Base-by-base conservation (phyloP, 306 rosid species). In the Trifolium dubium region DNA sequence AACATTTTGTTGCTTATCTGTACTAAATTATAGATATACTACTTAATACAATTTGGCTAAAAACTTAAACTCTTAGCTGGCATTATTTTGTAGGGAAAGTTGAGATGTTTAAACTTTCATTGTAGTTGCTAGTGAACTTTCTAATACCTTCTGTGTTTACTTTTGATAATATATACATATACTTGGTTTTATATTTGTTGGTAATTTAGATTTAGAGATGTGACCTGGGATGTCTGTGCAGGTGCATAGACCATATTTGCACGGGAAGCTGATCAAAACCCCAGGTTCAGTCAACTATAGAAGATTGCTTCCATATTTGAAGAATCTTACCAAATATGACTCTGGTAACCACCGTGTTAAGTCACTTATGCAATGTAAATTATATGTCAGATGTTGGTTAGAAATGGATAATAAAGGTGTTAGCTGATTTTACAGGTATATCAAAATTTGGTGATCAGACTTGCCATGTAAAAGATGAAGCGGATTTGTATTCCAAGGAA, bases 231-330 rank as follows among this genome's bases (percentile, higher is more conserved):
- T 76, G 67, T 62, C 63, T 72, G 8, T 67, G 67, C 83, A 93
- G 98, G 89, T 83, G 30, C 85, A 83, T 74, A 79, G 64, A 71
- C 89, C 88, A 28, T 77, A 87, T 72, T 83, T 81, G 74, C 84
- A 73, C 55, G 66, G 84, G 81, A 93, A 79, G 74, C 85, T 93
- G 63, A 88, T 89, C 78, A 93, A 75, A 79, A 72, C 85, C 17
- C 92, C 91, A 0, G 91, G 96, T 62, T 91, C 96, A 11, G 62
- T 91, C 67, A 84, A 89, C 89, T 93, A 86, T 77, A 84, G 74
- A 73, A 87, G 92, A 87, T 23, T 93, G 80, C 94, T 93, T 67
- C 97, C 94, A 17, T 93, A 68, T 88, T 19, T 91, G 49, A 79
- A 60, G 90, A 85, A 79, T 55, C 78, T 82, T 12, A 23, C 69